Percentiles rank a stretch among this genome's conserved stretches.
Evolutionary conservation across 768 basidiomycete genomes (phyloP).

Genomic region (Pholiota microspora): DNA sequence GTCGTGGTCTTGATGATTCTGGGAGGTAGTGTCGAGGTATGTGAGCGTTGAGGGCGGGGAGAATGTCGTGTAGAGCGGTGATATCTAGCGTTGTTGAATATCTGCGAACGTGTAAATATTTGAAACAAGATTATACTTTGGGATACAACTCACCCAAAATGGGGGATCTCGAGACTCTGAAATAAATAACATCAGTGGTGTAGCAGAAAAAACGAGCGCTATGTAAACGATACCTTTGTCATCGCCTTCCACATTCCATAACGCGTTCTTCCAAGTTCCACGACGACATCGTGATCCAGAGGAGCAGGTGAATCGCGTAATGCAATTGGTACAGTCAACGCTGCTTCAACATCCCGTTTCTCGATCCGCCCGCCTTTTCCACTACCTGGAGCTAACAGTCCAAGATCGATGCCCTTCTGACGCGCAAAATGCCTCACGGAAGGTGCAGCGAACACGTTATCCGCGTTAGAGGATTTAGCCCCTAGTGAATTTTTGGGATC

Average conservation of each 20-base stretch:
- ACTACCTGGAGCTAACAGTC: slow-evolving; percentile 57
- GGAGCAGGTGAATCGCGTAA: slow-evolving; percentile 13
- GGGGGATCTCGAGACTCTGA: slow-evolving; percentile 82
- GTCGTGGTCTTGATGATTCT: slow-evolving; percentile 15
- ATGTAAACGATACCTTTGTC: slow-evolving; percentile 63
- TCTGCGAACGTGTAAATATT: slow-evolving; percentile 28
- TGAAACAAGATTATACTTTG: background rate
- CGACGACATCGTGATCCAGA: slow-evolving; percentile 43
- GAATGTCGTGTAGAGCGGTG: slow-evolving; percentile 59
- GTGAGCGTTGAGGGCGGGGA: slow-evolving; percentile 63
- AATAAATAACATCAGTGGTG: slow-evolving; percentile 4
- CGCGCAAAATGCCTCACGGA: slow-evolving; percentile 79
- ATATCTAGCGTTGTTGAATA: slow-evolving; percentile 78
- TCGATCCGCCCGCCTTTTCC: slow-evolving; percentile 76
- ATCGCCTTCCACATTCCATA: slow-evolving; percentile 91
- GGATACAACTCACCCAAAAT: slow-evolving; percentile 61
- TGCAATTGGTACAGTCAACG: slow-evolving; percentile 35
- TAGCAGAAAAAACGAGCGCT: background rate
- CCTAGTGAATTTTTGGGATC: slow-evolving; percentile 49
- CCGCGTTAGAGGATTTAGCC: slow-evolving; percentile 2
- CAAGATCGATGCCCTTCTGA: slow-evolving; percentile 60
- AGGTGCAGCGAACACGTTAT: slow-evolving; percentile 64
- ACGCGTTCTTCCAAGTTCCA: slow-evolving; percentile 75
- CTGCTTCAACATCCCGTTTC: slow-evolving; percentile 70
- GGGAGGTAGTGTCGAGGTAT: slow-evolving; percentile 60